These are phyloP conservation scores for Thermoascus crustaceus DNA, from an alignment of 2,329 filamentous ascomycete species.

Conservation along the genomic window DNA sequence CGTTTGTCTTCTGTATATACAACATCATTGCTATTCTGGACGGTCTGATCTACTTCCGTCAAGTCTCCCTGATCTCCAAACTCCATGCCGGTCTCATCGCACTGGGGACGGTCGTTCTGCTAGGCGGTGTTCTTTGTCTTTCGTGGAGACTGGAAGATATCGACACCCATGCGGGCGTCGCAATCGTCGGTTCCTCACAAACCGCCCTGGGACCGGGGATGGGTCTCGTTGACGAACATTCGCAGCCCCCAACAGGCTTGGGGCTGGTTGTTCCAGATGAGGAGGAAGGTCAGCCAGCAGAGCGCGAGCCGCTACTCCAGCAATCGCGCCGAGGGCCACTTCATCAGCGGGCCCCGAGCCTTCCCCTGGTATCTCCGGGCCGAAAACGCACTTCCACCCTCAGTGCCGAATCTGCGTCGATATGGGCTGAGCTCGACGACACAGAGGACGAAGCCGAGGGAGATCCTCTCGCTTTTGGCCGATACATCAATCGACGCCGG, in stretches of 20 bases:
- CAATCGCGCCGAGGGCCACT: conserved; percentile 17
- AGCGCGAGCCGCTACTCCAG: conserved; percentile 33
- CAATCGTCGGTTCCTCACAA: conserved; percentile 45
- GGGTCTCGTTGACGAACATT: conserved; percentile 60
- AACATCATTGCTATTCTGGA: conserved; percentile 98
- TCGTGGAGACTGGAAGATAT: conserved; percentile 83
- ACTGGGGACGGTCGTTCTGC: conserved; percentile 74
- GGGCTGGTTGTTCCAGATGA: conserved; percentile 18
- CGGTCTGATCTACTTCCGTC: conserved; percentile 92
- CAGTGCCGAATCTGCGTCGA: conserved; percentile 64
- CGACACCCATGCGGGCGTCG: conserved; percentile 27
- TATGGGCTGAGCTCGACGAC: conserved; percentile 84
- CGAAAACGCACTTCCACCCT: conserved; percentile 42
- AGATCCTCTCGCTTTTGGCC: not conserved
- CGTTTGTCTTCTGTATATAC: conserved; percentile 96
- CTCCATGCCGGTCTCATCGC: conserved; percentile 66
- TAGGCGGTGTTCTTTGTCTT: conserved; percentile 79
- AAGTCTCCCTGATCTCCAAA: conserved; percentile 68
- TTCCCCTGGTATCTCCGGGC: conserved; percentile 20
- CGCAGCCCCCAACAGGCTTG: conserved; percentile 17
- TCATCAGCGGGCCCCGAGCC: conserved; percentile 28
- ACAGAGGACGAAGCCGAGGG: conserved; percentile 39
- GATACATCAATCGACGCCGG: conserved; percentile 1
- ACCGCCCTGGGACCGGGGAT: conserved; percentile 74
- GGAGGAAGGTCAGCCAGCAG: conserved; percentile 34